A percentile compares a stretch with the other conserved stretches of the same genome.
Conservation (phyloP, 1,284 basidiomycete species). For the Ceratobasidium sp. region DNA sequence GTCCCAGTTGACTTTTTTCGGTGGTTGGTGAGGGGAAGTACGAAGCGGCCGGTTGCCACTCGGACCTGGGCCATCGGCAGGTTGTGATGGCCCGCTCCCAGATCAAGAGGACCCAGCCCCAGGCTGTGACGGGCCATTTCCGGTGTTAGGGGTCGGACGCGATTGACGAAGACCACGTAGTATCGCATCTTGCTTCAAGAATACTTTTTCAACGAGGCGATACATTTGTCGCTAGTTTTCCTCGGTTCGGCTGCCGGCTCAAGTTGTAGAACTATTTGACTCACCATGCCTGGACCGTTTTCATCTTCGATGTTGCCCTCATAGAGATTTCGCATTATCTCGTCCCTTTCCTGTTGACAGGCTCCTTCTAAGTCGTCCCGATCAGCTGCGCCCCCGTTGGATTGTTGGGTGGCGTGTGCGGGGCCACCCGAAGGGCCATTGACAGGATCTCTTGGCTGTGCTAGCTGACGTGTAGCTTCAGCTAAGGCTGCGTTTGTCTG, state of each 20-base stretch:
- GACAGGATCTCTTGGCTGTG: not conserved
- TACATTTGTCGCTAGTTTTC: not conserved
- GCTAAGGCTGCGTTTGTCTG: not conserved
- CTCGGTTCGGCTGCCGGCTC: no score
- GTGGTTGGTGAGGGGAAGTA: not conserved
- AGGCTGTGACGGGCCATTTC: not conserved
- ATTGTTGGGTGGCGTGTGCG: no score
- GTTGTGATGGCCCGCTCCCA: no score
- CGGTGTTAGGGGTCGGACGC: not conserved
- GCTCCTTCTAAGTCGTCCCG: not conserved
- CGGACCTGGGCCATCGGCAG: not conserved
- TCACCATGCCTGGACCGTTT: not conserved
- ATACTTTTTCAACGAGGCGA: not conserved
- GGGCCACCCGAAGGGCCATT: no score
- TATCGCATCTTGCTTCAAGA: constrained; percentile 9
- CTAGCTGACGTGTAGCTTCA: not conserved
- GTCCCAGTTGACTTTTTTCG: not conserved
- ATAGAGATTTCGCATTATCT: constrained; percentile 7
- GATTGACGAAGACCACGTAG: not conserved
- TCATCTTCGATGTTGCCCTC: constrained; percentile 1
- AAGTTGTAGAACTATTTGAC: not conserved
- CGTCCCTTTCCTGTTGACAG: not conserved
- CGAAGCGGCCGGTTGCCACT: not conserved
- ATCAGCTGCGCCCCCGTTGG: not conserved
- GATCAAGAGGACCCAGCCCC: no score